A percentile compares a stretch with the other conserved stretches of the same genome.
These are phyloP conservation scores for Candida incommunis DNA, from an alignment of 805 yeast genomes.

Conservation along the genomic window DNA sequence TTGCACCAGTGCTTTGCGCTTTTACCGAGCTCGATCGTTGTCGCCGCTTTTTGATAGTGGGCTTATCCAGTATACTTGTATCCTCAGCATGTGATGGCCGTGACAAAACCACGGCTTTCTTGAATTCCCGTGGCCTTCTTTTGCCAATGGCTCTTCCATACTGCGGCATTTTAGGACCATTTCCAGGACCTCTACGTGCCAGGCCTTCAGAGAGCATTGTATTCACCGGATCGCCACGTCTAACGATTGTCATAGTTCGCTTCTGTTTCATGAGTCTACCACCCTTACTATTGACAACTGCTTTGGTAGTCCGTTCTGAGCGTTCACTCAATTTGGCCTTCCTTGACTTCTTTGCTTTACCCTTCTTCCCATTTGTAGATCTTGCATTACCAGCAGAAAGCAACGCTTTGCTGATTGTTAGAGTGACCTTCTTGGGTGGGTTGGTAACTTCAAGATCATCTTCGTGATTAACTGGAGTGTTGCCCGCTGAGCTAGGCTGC, in stretches of 20 bases:
- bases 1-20: too few species aligned
- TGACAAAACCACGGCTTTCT: background rate
- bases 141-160: background rate
- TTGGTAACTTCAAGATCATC: background rate
- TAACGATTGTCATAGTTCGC: background rate
- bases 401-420: background rate
- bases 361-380: background rate
- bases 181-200: background rate
- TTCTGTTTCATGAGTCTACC: background rate
- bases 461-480: background rate
- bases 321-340: background rate
- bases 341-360: background rate
- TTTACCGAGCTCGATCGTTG: too few species aligned
- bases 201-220: background rate
- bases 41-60: too few species aligned
- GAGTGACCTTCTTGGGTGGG: background rate
- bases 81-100: too few species aligned
- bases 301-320: background rate
- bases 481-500: background rate
- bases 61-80: too few species aligned
- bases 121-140: background rate
- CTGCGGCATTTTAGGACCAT: background rate
- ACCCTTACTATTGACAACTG: too few species aligned
- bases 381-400: background rate
- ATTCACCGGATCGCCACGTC: background rate